Evolutionary conservation across 2,329 filamentous ascomycete species (phyloP).

Genomic region (Stagonosporopsis cucurbitacearum): DNA sequence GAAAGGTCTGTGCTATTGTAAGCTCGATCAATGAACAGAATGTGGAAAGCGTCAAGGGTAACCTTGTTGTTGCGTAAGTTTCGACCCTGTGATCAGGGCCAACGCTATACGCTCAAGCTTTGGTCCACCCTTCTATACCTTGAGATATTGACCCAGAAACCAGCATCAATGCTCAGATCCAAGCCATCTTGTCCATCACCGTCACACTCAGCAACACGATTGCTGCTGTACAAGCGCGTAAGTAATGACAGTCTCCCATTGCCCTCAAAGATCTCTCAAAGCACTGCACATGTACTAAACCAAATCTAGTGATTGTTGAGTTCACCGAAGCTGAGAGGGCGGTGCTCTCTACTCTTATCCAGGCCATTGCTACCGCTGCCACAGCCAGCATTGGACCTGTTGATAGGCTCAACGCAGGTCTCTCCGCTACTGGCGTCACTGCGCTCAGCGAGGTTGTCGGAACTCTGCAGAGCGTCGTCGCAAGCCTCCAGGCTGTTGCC

Average conservation of each 20-base stretch:
- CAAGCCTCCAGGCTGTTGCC: neutral
- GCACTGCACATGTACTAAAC: too few relatives aligned
- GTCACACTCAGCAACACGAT: neutral
- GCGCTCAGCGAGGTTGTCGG: neutral
- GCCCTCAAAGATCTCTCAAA: too few relatives aligned
- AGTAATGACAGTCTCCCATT: neutral
- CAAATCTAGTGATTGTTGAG: neutral
- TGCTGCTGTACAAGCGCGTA: neutral
- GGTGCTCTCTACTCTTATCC: neutral
- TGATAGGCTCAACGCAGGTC: neutral
- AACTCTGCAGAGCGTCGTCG: neutral
- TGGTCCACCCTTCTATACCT: neutral
- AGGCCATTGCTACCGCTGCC: slow-evolving; percentile 2
- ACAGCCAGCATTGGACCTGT: neutral
- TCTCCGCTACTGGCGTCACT: neutral
- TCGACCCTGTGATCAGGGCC: neutral
- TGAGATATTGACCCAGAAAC: neutral
- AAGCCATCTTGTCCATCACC: neutral
- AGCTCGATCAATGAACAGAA: slow-evolving; percentile 10
- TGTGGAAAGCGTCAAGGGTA: neutral
- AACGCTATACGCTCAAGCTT: neutral
- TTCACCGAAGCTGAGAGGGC: neutral
- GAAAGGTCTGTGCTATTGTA: slow-evolving; percentile 2
- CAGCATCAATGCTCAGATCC: neutral
- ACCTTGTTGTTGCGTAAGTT: neutral